A percentile compares a stretch with the other conserved stretches of the same genome.
Evolutionary conservation across 352 stramenopile species (phyloP).

Genomic region (Pythium rishiriense): DNA sequence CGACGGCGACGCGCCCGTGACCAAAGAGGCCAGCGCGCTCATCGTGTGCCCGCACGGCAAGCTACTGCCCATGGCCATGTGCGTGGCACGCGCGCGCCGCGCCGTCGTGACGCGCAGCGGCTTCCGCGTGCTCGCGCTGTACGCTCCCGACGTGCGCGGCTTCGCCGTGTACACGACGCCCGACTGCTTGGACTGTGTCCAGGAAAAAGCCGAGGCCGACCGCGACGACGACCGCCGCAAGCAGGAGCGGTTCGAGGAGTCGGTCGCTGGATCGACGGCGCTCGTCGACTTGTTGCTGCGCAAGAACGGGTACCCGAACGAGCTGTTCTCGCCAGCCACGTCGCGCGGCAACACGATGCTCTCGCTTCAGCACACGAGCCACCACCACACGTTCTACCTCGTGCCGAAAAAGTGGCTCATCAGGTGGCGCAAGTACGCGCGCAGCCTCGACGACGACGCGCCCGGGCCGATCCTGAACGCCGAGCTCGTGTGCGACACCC

Average conservation of each 20-base stretch:
- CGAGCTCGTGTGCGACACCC: conserved; percentile 76
- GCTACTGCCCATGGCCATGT: conserved; percentile 56
- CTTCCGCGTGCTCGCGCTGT: conserved; percentile 53
- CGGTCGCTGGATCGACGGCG: conserved; percentile 63
- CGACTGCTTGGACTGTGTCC: conserved; percentile 61
- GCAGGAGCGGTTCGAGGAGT: conserved; percentile 57
- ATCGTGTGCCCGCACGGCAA: conserved; percentile 69
- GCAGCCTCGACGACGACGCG: conserved; percentile 50
- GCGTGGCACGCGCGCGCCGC: conserved; percentile 59
- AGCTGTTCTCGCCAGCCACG: conserved; percentile 69
- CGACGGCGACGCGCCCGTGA: conserved; percentile 29
- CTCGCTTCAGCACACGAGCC: conserved; percentile 35
- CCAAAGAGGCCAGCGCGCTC: conserved; percentile 45
- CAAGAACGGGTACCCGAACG: conserved; percentile 77
- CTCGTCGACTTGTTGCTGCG: conserved; percentile 73
- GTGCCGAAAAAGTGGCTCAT: conserved; percentile 86
- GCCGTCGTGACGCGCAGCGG: conserved; percentile 48
- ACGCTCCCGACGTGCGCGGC: conserved; percentile 56
- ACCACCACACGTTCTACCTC: conserved; percentile 72
- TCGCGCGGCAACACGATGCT: conserved; percentile 52
- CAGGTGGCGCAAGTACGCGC: conserved; percentile 77
- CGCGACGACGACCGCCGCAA: conserved; percentile 54
- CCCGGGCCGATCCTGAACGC: conserved; percentile 80
- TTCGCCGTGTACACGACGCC: conserved; percentile 46
- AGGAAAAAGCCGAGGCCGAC: conserved; percentile 55